Base-by-base conservation (phyloP, 768 basidiomycete species). In the Rhizopogon salebrosus region DNA sequence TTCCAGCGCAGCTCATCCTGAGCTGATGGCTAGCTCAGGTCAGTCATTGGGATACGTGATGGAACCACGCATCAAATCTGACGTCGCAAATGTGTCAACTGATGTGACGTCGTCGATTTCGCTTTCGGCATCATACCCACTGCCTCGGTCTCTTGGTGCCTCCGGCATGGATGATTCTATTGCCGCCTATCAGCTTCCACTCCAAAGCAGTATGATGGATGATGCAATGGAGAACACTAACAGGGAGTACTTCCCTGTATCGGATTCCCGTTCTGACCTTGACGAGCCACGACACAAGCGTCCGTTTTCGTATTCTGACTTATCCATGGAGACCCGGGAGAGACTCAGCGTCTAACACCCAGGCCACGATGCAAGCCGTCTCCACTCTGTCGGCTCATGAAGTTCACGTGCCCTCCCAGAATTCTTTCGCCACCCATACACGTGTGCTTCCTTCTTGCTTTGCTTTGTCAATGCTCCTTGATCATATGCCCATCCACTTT, bases 251-350 rank as follows among this genome's bases (percentile, higher is more conserved):
- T 69, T 69, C 3, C 67, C 65, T 4, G 67, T 69, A 26, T 69
- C 67, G n/a, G 56, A 69, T 54, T 69, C 67, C 52, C 65, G 67
- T 57, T 69, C 69, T 57, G 69, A 69, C 55, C 60, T 59, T 20
- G 67, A 70, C 53, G 29, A 4, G 46, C 57, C 57, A 49, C 45
- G 61, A 16, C 58, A 59, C 51, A 70, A 65, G 42, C 64, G 54
- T 41, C 60, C 50, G 4, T 60, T 58, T 49, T 45, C 38, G 42
- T n/a, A 49, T 48, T 56, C 55, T 49, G 57, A 23, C 24, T 48
- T 22, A 18, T 52, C 61, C 55, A 29, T 51, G 50, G 41, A 51
- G 24, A 48, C 45, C 4, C 45, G 31, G 22, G 29, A 34, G 20
- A 23, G 45, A 22, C 45, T 46, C 18, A 45, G 43, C 20, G 27